A percentile compares a stretch with the other conserved stretches of the same genome.
Evolutionary conservation across 163 green algal species (phyloP).

Genomic region (Picocystis sp.): DNA sequence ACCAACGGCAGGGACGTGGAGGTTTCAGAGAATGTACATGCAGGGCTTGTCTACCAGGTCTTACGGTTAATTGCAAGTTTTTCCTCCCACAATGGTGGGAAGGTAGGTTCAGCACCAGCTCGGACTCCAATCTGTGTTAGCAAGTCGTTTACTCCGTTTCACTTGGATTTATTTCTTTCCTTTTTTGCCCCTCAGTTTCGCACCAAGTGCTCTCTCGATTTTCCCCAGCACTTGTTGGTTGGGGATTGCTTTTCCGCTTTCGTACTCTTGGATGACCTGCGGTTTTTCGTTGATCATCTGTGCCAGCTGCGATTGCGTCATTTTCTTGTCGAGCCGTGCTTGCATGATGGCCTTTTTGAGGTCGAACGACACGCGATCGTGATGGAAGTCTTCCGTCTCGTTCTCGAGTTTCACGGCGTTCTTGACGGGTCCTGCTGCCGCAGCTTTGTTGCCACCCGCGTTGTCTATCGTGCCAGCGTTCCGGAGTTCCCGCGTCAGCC

Average conservation of each 20-base stretch:
- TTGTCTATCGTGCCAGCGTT: constrained; percentile 14
- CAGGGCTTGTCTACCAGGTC: too few species aligned
- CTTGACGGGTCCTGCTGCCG: constrained; percentile 28
- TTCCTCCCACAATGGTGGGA: too few species aligned
- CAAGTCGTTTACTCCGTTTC: too few species aligned
- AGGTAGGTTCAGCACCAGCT: too few species aligned
- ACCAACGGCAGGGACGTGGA: too few species aligned
- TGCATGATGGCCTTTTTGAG: constrained; percentile 87
- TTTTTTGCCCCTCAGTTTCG: constrained; percentile 50
- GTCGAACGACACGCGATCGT: constrained; percentile 68
- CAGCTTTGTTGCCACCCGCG: constrained; percentile 31
- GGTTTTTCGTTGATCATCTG: constrained; percentile 95
- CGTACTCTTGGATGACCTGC: constrained; percentile 93
- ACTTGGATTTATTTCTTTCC: constrained; percentile 6
- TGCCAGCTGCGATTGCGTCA: constrained; percentile 83
- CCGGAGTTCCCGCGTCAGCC: neutral
- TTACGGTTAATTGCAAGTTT: too few species aligned
- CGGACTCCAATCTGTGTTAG: too few species aligned
- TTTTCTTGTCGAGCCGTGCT: constrained; percentile 80
- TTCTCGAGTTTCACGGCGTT: constrained; percentile 79
- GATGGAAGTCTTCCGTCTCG: constrained; percentile 88
- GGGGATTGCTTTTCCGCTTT: constrained; percentile 85
- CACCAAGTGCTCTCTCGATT: constrained; percentile 72
- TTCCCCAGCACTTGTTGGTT: constrained; percentile 76
- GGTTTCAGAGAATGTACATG: too few species aligned